Evolutionary conservation across 257 asterid genomes (phyloP).

Genomic region (Solanum raphanifolium): DNA sequence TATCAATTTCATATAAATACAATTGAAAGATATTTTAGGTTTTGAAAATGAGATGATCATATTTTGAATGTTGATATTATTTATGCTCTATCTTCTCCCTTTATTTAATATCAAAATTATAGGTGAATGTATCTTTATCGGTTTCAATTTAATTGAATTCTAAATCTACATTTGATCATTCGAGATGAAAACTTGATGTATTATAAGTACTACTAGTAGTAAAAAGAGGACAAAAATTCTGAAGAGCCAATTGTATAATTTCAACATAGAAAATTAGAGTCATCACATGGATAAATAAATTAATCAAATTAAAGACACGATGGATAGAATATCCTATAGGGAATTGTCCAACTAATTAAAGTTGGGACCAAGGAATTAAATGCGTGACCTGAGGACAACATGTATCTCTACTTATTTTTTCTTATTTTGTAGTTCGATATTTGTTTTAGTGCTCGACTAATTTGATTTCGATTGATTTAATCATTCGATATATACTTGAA

Average conservation of each 20-base stretch:
- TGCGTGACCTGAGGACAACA: not conserved
- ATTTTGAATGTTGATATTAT: not conserved
- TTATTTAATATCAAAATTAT: not conserved
- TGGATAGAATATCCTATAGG: not conserved
- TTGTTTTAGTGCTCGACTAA: not conserved
- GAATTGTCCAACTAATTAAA: not conserved
- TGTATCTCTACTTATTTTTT: not conserved
- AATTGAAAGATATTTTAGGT: not conserved
- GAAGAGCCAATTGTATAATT: not conserved
- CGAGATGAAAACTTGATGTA: not conserved
- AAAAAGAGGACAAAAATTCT: not conserved
- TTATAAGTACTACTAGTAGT: not conserved
- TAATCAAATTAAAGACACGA: too few relatives aligned
- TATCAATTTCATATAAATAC: not conserved
- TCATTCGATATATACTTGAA: not conserved
- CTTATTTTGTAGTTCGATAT: rapidly evolving
- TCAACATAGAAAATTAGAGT: not conserved
- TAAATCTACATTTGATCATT: not conserved
- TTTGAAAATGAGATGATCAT: not conserved
- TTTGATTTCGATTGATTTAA: not conserved
- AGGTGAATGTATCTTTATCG: too few relatives aligned
- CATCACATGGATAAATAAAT: not conserved
- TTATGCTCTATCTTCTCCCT: not conserved
- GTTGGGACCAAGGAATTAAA: not conserved
- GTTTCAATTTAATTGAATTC: too few relatives aligned